Evolutionary conservation across 257 asterid genomes (phyloP).

Genomic region (Schizonepeta tenuifolia): DNA sequence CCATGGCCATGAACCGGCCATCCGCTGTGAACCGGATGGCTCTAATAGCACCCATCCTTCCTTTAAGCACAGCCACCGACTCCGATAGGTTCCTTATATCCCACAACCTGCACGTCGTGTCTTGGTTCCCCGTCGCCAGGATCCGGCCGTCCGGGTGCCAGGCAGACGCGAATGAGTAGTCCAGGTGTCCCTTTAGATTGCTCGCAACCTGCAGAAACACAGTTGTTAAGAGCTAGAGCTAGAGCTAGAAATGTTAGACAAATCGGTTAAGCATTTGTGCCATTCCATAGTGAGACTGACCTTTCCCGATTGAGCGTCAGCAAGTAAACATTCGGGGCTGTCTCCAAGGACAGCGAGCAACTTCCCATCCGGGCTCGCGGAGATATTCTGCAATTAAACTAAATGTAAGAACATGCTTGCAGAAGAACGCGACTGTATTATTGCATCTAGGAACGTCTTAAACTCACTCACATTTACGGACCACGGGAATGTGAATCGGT

Average conservation of each 20-base stretch:
- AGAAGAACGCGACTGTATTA: neutral
- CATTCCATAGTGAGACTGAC: slow-evolving; percentile 31
- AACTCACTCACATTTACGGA: slow-evolving; percentile 79
- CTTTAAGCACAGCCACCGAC: slow-evolving; percentile 64
- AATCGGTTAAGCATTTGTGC: neutral
- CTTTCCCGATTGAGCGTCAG: slow-evolving; percentile 70
- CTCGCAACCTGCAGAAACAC: slow-evolving; percentile 41
- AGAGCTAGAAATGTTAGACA: neutral
- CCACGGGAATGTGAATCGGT: slow-evolving; percentile 76
- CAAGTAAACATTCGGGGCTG: slow-evolving; percentile 58
- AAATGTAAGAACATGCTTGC: neutral
- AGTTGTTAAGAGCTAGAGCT: neutral
- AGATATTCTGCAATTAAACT: slow-evolving; percentile 54
- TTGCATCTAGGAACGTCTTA: neutral
- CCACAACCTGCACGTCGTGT: slow-evolving; percentile 85
- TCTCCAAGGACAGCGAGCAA: slow-evolving; percentile 78
- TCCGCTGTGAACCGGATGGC: slow-evolving; percentile 65
- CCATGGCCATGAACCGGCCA: slow-evolving; percentile 88
- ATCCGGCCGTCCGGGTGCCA: slow-evolving; percentile 84
- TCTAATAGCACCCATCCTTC: slow-evolving; percentile 83
- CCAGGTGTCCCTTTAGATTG: slow-evolving; percentile 74
- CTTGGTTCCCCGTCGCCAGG: slow-evolving; percentile 90
- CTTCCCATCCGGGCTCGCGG: slow-evolving; percentile 71
- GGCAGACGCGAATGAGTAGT: slow-evolving; percentile 82
- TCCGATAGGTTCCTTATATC: slow-evolving; percentile 71